phyloP scores from a whole-genome alignment of 306 rosid genomes.

The Sechiopsis laciniata region DNA sequence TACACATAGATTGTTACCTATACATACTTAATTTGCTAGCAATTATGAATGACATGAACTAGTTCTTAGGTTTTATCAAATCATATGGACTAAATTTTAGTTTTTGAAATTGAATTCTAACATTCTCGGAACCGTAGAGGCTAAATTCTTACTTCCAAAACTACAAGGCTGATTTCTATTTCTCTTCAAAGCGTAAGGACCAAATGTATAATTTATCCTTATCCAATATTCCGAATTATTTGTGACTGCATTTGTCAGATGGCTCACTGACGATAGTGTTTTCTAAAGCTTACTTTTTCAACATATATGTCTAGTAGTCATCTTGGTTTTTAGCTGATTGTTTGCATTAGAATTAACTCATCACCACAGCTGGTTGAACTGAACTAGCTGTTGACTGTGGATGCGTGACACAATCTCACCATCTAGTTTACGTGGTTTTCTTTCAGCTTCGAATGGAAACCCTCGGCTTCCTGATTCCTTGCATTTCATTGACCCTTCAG shows the following conservation, averaged over 20 bases:
- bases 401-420: not conserved
- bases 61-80: no score
- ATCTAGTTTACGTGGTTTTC: slow-evolving; percentile 24
- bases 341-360: not conserved
- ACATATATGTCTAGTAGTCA: slow-evolving; percentile 2
- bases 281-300: not conserved
- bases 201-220: no score
- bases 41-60: no score
- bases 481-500: slow-evolving; percentile 95
- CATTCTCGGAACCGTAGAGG: no score
- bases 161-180: no score
- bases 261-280: not conserved
- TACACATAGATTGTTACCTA: no score
- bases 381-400: not conserved
- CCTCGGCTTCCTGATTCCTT: slow-evolving; percentile 98
- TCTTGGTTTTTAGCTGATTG: slow-evolving; percentile 6
- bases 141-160: no score
- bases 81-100: no score
- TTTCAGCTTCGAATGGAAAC: slow-evolving; percentile 97
- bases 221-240: not conserved
- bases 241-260: not conserved
- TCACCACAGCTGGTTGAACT: not conserved
- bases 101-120: no score
- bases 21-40: no score
- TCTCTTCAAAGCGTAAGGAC: no score